Base-by-base conservation (phyloP, 2,329 filamentous ascomycete genomes). In the Rutstroemia sp. region DNA sequence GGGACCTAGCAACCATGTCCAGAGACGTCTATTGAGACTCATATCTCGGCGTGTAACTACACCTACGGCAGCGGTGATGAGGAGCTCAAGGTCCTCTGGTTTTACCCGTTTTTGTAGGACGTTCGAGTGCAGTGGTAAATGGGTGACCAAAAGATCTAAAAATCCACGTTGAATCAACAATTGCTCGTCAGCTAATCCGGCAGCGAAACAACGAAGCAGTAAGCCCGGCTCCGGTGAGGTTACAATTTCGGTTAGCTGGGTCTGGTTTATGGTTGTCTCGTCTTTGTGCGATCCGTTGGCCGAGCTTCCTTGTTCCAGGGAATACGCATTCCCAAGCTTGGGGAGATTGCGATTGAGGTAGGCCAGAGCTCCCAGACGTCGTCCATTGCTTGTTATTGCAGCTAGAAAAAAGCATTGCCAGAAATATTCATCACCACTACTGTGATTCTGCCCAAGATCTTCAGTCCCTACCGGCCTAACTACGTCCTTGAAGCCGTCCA, bases 331-430 rank as follows among this genome's bases (percentile, higher is more conserved):
- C 6, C 80, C 83, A 54, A 95, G 76, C 63, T 80, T 86, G 19
- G 95, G 94, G 30, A 99, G 75, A 65, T 83, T 84, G 57, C 91
- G 86, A 49, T 83, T 78, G 42, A 99, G 76, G 70, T 95, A 99
- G 34, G 92, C 91, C 57, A 99, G 76, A 40, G 91, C 91, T 25
- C 94, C 94, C 61, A 89, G 84, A 55, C 94, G 84, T 59, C 92
- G 81, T 59, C 86, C 91, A 44, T 89, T 82, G 66, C 92, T 92
- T 1, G 94, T 96, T 58, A 99, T 94, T 17, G 89, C 87, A 9
- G 92, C 90, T 17, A 99, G 76, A 67, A 99, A 97, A 68, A 99
- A 87, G 70, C 91, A 96, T 73, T 99, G 94, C 94, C 94, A 99
- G 70, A 97, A 99, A 71, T 94, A 96, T 61, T 89, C 88, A 62